phyloP scores from a whole-genome alignment of 768 basidiomycete species.

The Pisolithus albus region DNA sequence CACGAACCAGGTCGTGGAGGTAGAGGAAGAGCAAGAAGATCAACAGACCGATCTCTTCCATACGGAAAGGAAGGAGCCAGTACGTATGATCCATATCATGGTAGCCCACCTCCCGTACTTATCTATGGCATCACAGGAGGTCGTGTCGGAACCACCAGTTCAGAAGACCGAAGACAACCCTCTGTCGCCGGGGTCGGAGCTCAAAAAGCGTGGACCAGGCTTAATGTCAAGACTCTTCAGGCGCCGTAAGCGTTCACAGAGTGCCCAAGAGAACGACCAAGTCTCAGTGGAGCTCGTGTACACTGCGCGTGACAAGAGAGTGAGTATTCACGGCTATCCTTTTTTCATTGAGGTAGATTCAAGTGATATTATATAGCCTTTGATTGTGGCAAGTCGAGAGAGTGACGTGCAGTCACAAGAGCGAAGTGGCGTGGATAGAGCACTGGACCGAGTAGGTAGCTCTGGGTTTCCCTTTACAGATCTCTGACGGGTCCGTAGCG shows the following conservation, averaged over 20 bases:
- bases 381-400: no score
- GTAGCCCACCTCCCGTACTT: no score
- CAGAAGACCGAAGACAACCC: background rate
- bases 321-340: background rate
- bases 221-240: background rate
- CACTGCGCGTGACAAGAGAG: background rate
- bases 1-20: background rate
- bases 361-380: no score
- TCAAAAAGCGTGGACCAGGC: background rate
- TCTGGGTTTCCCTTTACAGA: no score
- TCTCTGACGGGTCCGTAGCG: no score
- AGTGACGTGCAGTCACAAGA: no score
- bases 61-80: background rate
- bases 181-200: background rate
- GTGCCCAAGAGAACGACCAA: background rate
- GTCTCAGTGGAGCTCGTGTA: background rate
- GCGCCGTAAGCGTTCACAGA: background rate
- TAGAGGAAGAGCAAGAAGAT: background rate
- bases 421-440: no score
- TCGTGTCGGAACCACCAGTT: background rate
- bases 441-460: no score
- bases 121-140: no score
- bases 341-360: background rate
- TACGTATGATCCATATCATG: background rate
- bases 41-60: background rate